These are phyloP conservation scores for Pulveroboletus frians DNA, from an alignment of 768 basidiomycete species.

Conservation along the genomic window DNA sequence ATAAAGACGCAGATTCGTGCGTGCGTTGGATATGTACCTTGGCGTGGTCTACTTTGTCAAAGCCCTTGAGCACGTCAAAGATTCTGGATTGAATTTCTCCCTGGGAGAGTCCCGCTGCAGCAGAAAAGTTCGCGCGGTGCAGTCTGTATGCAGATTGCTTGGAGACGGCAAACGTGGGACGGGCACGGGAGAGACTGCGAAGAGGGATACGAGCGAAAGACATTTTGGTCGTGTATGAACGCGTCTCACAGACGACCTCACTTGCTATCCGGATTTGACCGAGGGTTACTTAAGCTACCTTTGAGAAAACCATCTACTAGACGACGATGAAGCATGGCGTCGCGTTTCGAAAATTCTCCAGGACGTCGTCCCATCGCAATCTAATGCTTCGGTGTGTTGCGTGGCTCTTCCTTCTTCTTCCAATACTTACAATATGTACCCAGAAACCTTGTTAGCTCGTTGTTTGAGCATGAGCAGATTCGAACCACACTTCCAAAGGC, in stretches of 20 bases:
- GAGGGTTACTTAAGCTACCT: conserved; percentile 6
- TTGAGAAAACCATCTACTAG: too few relatives aligned
- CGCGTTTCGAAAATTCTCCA: conserved; percentile 86
- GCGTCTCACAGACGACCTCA: conserved; percentile 6
- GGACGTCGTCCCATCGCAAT: conserved; percentile 87
- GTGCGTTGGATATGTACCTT: conserved; percentile 21
- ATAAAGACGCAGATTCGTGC: conserved; percentile 1
- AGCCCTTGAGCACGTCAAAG: conserved; percentile 28
- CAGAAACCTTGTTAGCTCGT: conserved; percentile 90
- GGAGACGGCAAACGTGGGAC: conserved; percentile 27
- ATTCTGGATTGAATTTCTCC: conserved; percentile 23
- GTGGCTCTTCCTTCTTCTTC: neutral
- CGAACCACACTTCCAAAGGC: conserved; percentile 95
- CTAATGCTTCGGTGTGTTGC: conserved; percentile 78
- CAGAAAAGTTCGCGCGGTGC: conserved; percentile 30
- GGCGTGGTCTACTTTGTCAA: conserved; percentile 26
- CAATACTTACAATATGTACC: conserved; percentile 4
- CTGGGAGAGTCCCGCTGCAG: conserved; percentile 21
- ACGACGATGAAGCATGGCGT: conserved; percentile 99
- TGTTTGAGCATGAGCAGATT: conserved; percentile 93
- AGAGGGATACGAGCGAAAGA: conserved; percentile 33
- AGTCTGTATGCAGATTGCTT: conserved; percentile 28
- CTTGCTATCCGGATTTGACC: conserved; percentile 24
- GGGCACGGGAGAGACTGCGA: conserved; percentile 24
- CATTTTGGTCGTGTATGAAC: conserved; percentile 25